A percentile compares a stretch with the other conserved stretches of the same genome.
These are phyloP conservation scores for Venturia oleaginea DNA, from an alignment of 2,329 filamentous ascomycete species.

Conservation along the genomic window DNA sequence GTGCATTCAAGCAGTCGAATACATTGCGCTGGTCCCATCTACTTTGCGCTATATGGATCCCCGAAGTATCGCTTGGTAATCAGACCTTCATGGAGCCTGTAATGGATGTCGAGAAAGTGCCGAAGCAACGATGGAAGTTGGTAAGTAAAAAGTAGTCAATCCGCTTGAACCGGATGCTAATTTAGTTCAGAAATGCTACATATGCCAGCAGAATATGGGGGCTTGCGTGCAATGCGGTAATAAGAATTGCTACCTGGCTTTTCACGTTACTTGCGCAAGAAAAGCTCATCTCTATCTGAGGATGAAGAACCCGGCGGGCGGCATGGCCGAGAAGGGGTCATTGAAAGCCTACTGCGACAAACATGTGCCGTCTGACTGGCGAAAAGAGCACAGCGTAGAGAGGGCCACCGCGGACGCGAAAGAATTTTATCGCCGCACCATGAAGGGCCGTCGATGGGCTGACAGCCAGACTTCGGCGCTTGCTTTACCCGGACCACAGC, in stretches of 20 bases:
- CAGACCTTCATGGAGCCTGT: conserved; percentile 97
- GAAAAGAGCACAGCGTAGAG: conserved; percentile 74
- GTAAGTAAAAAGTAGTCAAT: conserved; percentile 22
- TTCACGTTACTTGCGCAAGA: conserved; percentile 92
- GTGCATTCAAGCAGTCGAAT: conserved; percentile 96
- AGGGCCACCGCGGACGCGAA: conserved; percentile 74
- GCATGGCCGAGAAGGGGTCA: conserved; percentile 69
- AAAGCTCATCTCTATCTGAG: conserved; percentile 80
- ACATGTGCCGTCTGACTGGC: conserved; percentile 84
- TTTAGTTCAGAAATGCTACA: conserved; percentile 62
- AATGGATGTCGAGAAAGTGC: conserved; percentile 95
- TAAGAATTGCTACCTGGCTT: conserved; percentile 93
- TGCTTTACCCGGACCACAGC: conserved; percentile 64
- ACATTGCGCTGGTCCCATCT: conserved; percentile 95
- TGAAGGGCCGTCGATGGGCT: conserved; percentile 85
- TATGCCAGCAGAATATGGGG: conserved; percentile 95
- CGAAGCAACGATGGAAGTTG: conserved; percentile 86
- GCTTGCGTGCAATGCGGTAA: conserved; percentile 98
- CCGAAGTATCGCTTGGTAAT: conserved; percentile 90
- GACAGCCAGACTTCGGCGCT: conserved; percentile 79
- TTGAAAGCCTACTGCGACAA: conserved; percentile 95
- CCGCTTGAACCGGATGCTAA: neutral
- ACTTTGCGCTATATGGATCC: conserved; percentile 96
- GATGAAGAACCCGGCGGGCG: conserved; percentile 85
- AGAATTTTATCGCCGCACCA: conserved; percentile 79